These are phyloP conservation scores for Colletotrichum cuscutae DNA, from an alignment of 2,329 filamentous ascomycete genomes.

Conservation along the genomic window DNA sequence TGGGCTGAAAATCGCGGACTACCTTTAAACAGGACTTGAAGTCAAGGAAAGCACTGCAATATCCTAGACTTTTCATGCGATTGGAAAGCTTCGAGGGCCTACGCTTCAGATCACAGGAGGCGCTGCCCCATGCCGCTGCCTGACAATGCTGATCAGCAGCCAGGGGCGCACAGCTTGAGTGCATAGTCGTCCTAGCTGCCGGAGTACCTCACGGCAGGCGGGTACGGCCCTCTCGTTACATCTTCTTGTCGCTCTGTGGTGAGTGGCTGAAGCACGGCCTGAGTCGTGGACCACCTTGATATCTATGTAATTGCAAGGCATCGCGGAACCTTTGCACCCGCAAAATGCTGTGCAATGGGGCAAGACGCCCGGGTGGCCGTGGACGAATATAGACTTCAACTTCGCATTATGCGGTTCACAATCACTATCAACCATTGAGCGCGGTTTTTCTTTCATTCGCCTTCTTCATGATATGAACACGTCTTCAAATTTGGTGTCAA, in stretches of 20 bases:
- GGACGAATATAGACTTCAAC: too few relatives aligned
- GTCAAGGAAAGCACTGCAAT: neutral
- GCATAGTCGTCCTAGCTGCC: neutral
- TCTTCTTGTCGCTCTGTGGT: neutral
- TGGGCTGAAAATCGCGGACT: neutral
- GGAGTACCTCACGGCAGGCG: neutral
- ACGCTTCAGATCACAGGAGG: neutral
- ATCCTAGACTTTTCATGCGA: neutral
- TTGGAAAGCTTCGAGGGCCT: neutral
- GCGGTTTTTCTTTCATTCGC: too few relatives aligned
- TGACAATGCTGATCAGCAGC: neutral
- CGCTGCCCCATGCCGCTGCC: neutral
- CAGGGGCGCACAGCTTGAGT: neutral
- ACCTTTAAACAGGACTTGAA: neutral
- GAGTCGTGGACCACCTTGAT: neutral
- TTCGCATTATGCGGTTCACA: too few relatives aligned
- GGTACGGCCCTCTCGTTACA: neutral
- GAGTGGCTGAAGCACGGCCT: neutral
- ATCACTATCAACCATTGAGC: too few relatives aligned
- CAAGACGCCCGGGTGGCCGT: too few relatives aligned
- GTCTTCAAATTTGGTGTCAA: too few relatives aligned
- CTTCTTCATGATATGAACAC: too few relatives aligned
- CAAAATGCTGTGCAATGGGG: too few relatives aligned
- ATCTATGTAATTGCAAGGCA: neutral
- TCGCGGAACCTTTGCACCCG: too few relatives aligned